A percentile compares a stretch with the other conserved stretches of the same genome.
phyloP scores from a whole-genome alignment of 1,139 yeast species.

The Saccharomyces hybrid region DNA sequence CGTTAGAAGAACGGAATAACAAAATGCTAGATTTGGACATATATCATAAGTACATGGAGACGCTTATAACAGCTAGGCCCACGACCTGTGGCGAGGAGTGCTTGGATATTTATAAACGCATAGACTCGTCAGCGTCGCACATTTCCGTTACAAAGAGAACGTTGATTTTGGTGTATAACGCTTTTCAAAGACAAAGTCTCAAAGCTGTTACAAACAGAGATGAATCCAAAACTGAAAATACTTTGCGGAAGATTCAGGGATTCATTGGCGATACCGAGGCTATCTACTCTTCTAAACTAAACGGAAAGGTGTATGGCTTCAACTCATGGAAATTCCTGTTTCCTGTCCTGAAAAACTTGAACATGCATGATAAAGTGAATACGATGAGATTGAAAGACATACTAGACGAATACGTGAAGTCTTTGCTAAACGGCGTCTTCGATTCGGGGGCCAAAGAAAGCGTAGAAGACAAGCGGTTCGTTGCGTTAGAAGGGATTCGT shows the following conservation, averaged over 20 bases:
- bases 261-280: not conserved
- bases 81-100: slow-evolving; percentile 17
- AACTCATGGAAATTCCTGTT: slow-evolving; percentile 5
- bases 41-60: slow-evolving; percentile 16
- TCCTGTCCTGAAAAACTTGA: slow-evolving; percentile 10
- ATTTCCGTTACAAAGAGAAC: not conserved
- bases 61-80: slow-evolving; percentile 14
- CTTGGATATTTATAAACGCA: slow-evolving; percentile 12
- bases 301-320: not conserved
- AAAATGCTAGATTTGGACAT: slow-evolving; percentile 15
- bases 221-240: not conserved
- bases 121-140: slow-evolving; percentile 4
- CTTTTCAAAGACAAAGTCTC: slow-evolving; percentile 2
- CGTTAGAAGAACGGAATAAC: slow-evolving; percentile 3
- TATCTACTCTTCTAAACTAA: not conserved
- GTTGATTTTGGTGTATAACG: not conserved
- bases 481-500: slow-evolving; percentile 21
- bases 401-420: slow-evolving; percentile 15
- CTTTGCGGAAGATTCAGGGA: not conserved
- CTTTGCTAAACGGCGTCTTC: slow-evolving; percentile 12
- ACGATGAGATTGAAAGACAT: slow-evolving; percentile 7
- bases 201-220: not conserved
- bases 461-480: slow-evolving; percentile 11
- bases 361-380: slow-evolving; percentile 6
- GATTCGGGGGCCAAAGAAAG: slow-evolving; percentile 2